phyloP scores from a whole-genome alignment of 257 asterid species.

The Avicennia marina region DNA sequence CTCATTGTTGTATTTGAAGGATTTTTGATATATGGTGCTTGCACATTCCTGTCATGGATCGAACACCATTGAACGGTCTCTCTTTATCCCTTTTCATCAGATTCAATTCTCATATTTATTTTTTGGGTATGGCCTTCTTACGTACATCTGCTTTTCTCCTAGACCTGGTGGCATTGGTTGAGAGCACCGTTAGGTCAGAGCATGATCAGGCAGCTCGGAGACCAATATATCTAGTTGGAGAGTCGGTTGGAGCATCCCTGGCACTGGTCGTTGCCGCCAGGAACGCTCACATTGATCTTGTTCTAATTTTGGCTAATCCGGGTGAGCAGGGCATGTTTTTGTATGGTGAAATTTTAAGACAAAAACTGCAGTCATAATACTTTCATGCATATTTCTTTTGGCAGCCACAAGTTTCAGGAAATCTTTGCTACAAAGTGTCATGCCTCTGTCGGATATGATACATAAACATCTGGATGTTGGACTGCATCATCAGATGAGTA shows the following conservation, averaged over 20 bases:
- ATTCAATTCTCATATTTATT: neutral
- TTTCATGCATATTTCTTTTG: neutral
- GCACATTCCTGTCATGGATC: conserved; percentile 47
- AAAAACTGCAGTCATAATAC: neutral
- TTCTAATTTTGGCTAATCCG: conserved; percentile 52
- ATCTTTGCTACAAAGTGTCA: conserved; percentile 12
- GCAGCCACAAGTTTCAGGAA: conserved; percentile 43
- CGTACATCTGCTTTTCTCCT: too few species aligned
- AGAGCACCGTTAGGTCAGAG: conserved; percentile 36
- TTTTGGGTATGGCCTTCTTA: too few species aligned
- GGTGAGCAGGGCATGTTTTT: too few species aligned
- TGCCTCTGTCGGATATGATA: neutral
- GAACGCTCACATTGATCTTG: conserved; percentile 43
- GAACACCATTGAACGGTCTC: conserved; percentile 44
- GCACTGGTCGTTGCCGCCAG: conserved; percentile 56
- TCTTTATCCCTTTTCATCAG: conserved; percentile 2
- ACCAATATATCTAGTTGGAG: conserved; percentile 57
- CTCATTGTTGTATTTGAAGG: conserved; percentile 25
- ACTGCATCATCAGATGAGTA: too few species aligned
- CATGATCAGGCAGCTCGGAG: conserved; percentile 22
- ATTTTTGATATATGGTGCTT: conserved; percentile 54
- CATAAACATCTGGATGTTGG: too few species aligned
- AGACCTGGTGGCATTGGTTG: conserved; percentile 36
- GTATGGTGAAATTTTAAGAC: neutral
- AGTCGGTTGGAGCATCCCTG: conserved; percentile 55